A percentile compares a stretch with the other conserved stretches of the same genome.
Conservation (phyloP, 2,329 filamentous ascomycete species). For the Clonostachys byssicola region DNA sequence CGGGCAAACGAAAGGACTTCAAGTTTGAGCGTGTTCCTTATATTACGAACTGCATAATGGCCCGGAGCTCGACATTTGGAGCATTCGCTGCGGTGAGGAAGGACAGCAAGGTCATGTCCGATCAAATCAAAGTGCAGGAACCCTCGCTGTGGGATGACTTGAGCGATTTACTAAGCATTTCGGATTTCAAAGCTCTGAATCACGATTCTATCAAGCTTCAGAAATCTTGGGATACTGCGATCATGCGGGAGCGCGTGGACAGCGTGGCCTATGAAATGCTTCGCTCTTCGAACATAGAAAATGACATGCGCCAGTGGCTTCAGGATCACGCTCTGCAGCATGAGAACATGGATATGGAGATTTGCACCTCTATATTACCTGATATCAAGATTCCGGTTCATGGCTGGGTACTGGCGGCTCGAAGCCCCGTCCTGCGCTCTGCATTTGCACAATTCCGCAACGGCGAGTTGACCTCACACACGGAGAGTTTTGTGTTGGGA, state of each 20-base stretch:
- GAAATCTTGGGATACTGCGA: conserved; percentile 18
- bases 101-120: conserved; percentile 76
- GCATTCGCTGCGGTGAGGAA: conserved; percentile 84
- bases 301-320: conserved; percentile 52
- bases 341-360: conserved; percentile 33
- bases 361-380: conserved; percentile 58
- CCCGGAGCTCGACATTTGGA: conserved; percentile 84
- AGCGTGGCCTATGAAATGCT: conserved; percentile 48
- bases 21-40: conserved; percentile 92
- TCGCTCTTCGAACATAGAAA: conserved; percentile 61
- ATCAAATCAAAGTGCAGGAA: conserved; percentile 62
- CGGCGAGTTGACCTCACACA: conserved; percentile 7
- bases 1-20: conserved; percentile 74
- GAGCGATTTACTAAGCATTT: conserved; percentile 63
- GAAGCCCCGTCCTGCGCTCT: conserved; percentile 65
- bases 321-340: conserved; percentile 28
- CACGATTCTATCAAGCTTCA: background rate
- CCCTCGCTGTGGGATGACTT: conserved; percentile 73
- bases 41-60: conserved; percentile 77
- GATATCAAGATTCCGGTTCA: conserved; percentile 76
- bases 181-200: conserved; percentile 43
- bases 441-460: conserved; percentile 54
- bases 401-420: conserved; percentile 71
- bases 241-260: conserved; percentile 39
- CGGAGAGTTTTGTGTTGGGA: conserved; percentile 19